Evolutionary conservation across 257 asterid species (phyloP).

Genomic region (Petrea volubilis): DNA sequence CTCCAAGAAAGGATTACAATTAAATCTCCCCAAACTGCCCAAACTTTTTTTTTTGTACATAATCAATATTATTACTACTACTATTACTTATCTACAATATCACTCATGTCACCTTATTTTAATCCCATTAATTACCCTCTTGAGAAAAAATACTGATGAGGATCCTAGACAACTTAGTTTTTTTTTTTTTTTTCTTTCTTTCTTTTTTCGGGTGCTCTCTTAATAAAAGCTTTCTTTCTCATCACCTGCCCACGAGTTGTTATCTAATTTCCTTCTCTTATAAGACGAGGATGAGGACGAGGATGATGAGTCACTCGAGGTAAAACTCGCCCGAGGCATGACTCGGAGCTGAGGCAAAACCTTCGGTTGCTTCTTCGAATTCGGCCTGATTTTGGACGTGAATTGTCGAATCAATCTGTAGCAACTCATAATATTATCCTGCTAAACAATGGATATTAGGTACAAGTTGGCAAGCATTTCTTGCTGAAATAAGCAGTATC

Average conservation of each 20-base stretch:
- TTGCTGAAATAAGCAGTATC: background rate
- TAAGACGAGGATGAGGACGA: conserved; percentile 39
- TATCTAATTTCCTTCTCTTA: conserved; percentile 65
- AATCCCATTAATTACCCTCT: conserved; percentile 34
- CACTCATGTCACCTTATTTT: conserved; percentile 41
- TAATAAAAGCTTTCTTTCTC: conserved; percentile 45
- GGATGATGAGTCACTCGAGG: conserved; percentile 38
- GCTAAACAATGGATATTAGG: conserved; percentile 18
- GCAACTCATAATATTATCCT: conserved; percentile 67
- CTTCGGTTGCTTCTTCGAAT: conserved; percentile 56
- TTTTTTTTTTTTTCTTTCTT: conserved; percentile 8
- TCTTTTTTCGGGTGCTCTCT: conserved; percentile 19
- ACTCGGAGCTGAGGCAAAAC: conserved; percentile 70
- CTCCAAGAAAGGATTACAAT: conserved; percentile 32
- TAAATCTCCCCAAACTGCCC: conserved; percentile 20
- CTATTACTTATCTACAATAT: conserved; percentile 43
- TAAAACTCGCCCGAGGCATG: conserved; percentile 49
- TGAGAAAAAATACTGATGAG: conserved; percentile 41
- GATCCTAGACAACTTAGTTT: conserved; percentile 31
- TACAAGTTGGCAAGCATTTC: background rate
- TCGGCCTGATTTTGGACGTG: conserved; percentile 19
- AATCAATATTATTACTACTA: background rate
- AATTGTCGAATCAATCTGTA: conserved; percentile 38
- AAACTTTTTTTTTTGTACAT: conserved; percentile 30
- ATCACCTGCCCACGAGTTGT: conserved; percentile 47